phyloP scores from a whole-genome alignment of 2,329 filamentous ascomycete species.

The Paracoccidioides lutzii region DNA sequence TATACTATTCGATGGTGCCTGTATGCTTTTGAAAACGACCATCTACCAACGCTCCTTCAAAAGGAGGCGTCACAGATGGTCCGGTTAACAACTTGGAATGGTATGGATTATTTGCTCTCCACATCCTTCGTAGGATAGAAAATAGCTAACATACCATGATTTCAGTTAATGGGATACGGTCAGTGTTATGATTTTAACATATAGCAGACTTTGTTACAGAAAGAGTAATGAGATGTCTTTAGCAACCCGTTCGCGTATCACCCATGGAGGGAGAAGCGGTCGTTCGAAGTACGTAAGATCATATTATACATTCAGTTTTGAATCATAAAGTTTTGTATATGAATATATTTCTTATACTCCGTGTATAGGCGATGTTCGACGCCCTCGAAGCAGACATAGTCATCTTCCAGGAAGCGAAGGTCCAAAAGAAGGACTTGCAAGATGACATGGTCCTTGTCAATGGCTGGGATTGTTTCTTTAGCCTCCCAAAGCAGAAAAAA shows the following conservation, averaged over 20 bases:
- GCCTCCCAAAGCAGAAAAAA: conserved; percentile 85
- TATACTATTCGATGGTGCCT: not conserved
- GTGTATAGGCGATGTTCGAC: conserved; percentile 72
- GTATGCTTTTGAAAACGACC: not conserved
- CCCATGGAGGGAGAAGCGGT: conserved; percentile 62
- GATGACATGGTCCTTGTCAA: conserved; percentile 94
- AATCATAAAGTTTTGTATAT: not conserved
- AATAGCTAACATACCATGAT: conserved; percentile 15
- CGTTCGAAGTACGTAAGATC: conserved; percentile 47
- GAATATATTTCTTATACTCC: not conserved
- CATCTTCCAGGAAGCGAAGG: conserved; percentile 91
- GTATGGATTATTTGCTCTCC: conserved; percentile 33
- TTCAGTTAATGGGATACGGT: conserved; percentile 72
- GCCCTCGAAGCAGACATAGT: conserved; percentile 85
- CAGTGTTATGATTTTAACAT: conserved; percentile 5
- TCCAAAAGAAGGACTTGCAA: conserved; percentile 76
- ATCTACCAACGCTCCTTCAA: not conserved
- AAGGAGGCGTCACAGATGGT: conserved; percentile 25
- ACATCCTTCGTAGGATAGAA: not conserved
- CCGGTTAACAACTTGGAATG: conserved; percentile 79
- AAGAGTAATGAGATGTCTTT: conserved; percentile 1
- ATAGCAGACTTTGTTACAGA: not conserved
- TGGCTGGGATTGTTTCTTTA: conserved; percentile 95
- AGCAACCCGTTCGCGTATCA: conserved; percentile 77
- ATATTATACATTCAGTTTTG: not conserved